Evolutionary conservation across 192 early-diverging fungal genomes (phyloP).

Genomic region (Backusella tuberculispora): DNA sequence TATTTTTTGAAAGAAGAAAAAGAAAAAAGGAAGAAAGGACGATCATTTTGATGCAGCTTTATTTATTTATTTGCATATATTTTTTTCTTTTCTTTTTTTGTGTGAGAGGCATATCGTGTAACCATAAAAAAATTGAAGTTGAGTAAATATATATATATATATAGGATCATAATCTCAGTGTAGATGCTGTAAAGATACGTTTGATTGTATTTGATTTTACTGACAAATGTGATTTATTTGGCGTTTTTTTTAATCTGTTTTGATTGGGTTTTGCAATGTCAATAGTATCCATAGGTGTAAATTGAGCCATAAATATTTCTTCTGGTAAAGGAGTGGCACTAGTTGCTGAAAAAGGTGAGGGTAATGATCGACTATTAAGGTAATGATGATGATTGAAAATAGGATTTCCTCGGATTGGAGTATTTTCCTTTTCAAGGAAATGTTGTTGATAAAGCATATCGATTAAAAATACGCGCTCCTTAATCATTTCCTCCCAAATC

Average conservation of each 20-base stretch:
- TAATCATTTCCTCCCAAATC: constrained; percentile 33
- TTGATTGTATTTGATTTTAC: background rate
- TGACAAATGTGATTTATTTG: background rate
- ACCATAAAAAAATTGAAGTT: background rate
- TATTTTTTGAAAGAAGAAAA: background rate
- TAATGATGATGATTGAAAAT: background rate
- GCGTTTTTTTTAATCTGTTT: background rate
- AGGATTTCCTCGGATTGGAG: background rate
- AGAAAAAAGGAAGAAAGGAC: background rate
- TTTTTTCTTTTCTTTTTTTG: too few relatives aligned
- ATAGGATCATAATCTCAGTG: background rate
- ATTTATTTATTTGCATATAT: too few relatives aligned
- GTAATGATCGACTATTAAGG: background rate
- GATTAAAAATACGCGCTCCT: constrained; percentile 25
- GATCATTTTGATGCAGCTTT: background rate
- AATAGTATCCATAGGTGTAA: background rate
- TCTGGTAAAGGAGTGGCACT: constrained; percentile 4
- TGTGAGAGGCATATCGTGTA: background rate
- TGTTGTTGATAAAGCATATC: constrained; percentile 9
- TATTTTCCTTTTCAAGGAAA: background rate
- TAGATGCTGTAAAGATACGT: background rate
- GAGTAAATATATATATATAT: background rate
- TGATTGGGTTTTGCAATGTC: background rate
- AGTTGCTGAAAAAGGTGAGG: constrained; percentile 11
- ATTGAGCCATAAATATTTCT: constrained; percentile 16